phyloP scores from a whole-genome alignment of 352 stramenopile genomes.

The Pythium scleroteichum region DNA sequence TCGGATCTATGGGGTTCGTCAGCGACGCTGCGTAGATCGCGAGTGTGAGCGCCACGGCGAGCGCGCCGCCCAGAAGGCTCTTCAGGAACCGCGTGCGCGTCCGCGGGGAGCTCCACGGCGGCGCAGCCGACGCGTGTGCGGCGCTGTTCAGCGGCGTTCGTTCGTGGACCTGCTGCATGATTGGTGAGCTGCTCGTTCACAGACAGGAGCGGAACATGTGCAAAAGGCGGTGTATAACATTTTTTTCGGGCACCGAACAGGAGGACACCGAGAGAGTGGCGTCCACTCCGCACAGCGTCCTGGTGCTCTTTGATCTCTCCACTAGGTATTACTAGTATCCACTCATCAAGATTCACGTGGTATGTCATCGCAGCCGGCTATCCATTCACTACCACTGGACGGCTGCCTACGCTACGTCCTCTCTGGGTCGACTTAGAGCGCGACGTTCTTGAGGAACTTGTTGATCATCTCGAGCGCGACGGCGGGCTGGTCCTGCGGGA shows the following conservation, averaged over 20 bases:
- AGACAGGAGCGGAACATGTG: too few species aligned
- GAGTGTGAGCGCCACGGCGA: conserved; percentile 11
- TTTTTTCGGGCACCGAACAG: too few species aligned
- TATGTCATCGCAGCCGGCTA: too few species aligned
- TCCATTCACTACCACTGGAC: too few species aligned
- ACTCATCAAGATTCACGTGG: too few species aligned
- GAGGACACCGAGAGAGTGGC: too few species aligned
- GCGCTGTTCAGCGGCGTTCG: conserved; percentile 17
- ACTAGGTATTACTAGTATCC: too few species aligned
- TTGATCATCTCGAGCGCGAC: conserved; percentile 54
- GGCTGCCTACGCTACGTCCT: too few species aligned
- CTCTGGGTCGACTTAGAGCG: conserved; percentile 15
- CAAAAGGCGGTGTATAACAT: too few species aligned
- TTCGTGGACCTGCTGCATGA: conserved; percentile 8
- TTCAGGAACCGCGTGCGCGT: conserved; percentile 10
- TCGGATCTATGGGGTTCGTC: too few species aligned
- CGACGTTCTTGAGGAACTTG: conserved; percentile 46
- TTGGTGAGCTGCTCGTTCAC: not conserved
- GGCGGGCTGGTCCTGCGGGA: conserved; percentile 45
- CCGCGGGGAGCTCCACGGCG: conserved; percentile 10
- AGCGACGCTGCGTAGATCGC: conserved; percentile 13
- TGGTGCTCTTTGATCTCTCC: too few species aligned
- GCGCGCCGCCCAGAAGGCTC: conserved; percentile 2
- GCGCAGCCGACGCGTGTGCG: conserved; percentile 2
- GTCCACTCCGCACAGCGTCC: too few species aligned